Conservation (phyloP, 352 stramenopile genomes). For the Phytophthora cactorum region DNA sequence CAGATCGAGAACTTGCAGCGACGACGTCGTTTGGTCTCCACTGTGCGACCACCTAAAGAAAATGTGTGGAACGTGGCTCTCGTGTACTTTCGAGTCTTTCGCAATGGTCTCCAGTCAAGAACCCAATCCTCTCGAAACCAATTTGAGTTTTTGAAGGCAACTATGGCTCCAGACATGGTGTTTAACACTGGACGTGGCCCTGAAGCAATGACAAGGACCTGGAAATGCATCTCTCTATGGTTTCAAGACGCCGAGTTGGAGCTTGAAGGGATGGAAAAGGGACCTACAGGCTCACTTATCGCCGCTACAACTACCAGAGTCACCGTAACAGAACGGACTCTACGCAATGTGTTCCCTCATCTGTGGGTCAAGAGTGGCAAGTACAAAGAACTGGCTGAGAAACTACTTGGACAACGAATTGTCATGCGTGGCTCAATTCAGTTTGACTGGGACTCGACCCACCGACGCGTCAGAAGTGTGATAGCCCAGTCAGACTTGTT, state of each 20-base stretch:
- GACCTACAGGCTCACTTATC: not conserved
- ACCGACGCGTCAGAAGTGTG: not conserved
- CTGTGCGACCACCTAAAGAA: not conserved
- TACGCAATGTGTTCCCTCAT: conserved; percentile 7
- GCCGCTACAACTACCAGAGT: conserved; percentile 1
- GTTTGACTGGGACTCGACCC: conserved; percentile 6
- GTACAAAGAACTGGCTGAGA: not conserved
- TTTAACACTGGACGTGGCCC: conserved; percentile 12
- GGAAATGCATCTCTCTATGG: conserved; percentile 20
- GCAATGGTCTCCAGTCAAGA: conserved; percentile 2
- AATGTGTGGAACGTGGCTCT: conserved; percentile 15
- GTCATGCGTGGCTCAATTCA: conserved; percentile 3
- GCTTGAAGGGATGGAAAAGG: conserved; percentile 13
- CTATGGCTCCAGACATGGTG: not conserved
- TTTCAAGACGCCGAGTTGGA: conserved; percentile 18
- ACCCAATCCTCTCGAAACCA: not conserved
- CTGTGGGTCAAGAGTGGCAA: not conserved
- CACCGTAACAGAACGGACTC: conserved; percentile 4
- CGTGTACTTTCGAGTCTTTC: conserved; percentile 21
- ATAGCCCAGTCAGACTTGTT: conserved; percentile 2
- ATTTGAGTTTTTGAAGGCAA: conserved; percentile 5
- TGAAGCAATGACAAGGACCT: conserved; percentile 11
- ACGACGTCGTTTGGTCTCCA: not conserved
- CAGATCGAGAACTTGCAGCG: conserved; percentile 9
- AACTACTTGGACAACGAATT: not conserved